Evolutionary conservation across 2,329 filamentous ascomycete genomes (phyloP).

Genomic region (Calcarisporium arbuscula): DNA sequence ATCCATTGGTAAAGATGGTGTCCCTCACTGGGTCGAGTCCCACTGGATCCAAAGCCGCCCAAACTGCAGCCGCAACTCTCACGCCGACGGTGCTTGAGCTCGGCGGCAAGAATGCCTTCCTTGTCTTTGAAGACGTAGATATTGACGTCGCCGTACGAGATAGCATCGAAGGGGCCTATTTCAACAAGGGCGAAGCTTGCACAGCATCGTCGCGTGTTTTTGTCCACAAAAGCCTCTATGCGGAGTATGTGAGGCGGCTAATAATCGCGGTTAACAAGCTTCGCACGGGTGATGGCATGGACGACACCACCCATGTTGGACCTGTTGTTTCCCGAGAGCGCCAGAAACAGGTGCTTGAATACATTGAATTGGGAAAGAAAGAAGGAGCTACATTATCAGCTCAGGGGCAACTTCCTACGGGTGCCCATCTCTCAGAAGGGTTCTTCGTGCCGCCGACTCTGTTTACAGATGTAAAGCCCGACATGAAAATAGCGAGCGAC

Average conservation of each 20-base stretch:
- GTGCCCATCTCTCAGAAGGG: conserved; percentile 45
- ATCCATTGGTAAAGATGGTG: conserved; percentile 72
- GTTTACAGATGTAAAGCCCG: conserved; percentile 74
- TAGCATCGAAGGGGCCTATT: conserved; percentile 31
- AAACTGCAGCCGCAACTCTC: conserved; percentile 75
- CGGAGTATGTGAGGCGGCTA: conserved; percentile 22
- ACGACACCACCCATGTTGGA: conserved; percentile 17
- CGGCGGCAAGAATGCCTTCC: conserved; percentile 91
- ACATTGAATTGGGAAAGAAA: conserved; percentile 58
- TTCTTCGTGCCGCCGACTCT: conserved; percentile 84
- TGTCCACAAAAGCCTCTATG: conserved; percentile 27
- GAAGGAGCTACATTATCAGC: conserved; percentile 65
- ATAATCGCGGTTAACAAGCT: conserved; percentile 37
- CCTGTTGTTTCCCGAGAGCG: too few relatives aligned
- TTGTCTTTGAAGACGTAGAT: conserved; percentile 94
- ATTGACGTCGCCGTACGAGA: conserved; percentile 68
- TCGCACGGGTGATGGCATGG: conserved; percentile 12
- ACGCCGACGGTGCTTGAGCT: conserved; percentile 85
- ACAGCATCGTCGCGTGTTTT: conserved; percentile 41
- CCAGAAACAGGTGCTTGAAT: too few relatives aligned
- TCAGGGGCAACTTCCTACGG: too few relatives aligned
- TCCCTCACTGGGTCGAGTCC: conserved; percentile 82
- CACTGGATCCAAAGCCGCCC: conserved; percentile 74
- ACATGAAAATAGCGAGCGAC: conserved; percentile 79
- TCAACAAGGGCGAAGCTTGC: conserved; percentile 57